A percentile compares a stretch with the other conserved stretches of the same genome.
Conservation (phyloP, 1,284 basidiomycete species). For the Cutaneotrichosporon cavernicola region DNA sequence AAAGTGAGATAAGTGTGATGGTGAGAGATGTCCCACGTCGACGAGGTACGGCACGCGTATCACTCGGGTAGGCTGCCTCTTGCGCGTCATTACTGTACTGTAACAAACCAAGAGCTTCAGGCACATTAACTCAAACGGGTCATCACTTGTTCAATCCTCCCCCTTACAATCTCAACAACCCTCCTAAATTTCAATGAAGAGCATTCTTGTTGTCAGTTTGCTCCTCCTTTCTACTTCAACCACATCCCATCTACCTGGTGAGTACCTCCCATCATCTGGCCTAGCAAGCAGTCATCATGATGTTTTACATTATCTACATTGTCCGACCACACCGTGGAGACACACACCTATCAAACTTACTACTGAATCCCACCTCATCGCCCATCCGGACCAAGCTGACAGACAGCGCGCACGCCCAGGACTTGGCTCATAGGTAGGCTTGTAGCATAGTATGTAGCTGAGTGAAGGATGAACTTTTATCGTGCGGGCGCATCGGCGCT, state of each 20-base stretch:
- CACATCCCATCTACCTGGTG: neutral
- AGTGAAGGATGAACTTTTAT: conserved; percentile 81
- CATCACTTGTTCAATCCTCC: neutral
- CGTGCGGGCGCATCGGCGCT: conserved; percentile 78
- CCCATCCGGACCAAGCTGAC: neutral
- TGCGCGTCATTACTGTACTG: too few species aligned
- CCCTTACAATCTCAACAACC: neutral
- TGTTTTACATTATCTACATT: conserved; percentile 54
- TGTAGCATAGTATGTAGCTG: conserved; percentile 20
- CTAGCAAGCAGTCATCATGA: conserved; percentile 36
- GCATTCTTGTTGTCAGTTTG: neutral
- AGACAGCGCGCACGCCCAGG: neutral
- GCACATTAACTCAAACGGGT: too few species aligned
- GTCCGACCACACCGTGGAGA: conserved; percentile 47
- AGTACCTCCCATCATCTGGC: conserved; percentile 3
- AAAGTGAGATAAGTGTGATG: neutral
- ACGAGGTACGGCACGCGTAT: conserved; percentile 1
- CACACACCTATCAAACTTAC: conserved; percentile 28
- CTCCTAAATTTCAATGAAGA: neutral
- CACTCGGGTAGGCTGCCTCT: neutral
- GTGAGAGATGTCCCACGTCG: neutral
- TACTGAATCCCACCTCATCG: conserved; percentile 19
- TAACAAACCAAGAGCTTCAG: too few species aligned
- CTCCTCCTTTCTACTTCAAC: neutral
- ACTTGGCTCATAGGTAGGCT: conserved; percentile 4